phyloP scores from a whole-genome alignment of 768 basidiomycete genomes.

The Floccularia luteovirens region DNA sequence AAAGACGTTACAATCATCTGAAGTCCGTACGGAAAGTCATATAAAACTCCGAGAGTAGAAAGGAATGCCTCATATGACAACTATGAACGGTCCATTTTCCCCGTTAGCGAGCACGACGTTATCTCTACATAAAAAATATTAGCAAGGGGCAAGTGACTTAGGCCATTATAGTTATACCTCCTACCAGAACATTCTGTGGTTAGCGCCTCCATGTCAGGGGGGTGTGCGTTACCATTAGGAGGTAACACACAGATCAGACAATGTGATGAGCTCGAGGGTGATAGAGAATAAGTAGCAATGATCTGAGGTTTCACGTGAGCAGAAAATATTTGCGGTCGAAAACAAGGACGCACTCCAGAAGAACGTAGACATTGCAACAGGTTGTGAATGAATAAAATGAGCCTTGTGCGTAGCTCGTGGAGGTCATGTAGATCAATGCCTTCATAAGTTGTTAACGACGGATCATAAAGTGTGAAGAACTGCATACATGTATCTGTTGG shows the following conservation, averaged over 20 bases:
- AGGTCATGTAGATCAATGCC: constrained; percentile 65
- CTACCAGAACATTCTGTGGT: constrained; percentile 32
- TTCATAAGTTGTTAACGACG: constrained; percentile 16
- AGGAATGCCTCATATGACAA: constrained; percentile 41
- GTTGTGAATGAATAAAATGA: constrained; percentile 57
- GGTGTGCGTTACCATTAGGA: constrained; percentile 30
- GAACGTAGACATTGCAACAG: constrained; percentile 51
- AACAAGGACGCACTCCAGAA: constrained; percentile 40
- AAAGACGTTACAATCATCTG: background rate
- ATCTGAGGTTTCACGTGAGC: constrained; percentile 29
- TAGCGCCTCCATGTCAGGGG: constrained; percentile 34
- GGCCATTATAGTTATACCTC: constrained; percentile 22
- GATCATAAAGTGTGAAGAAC: background rate
- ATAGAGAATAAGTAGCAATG: constrained; percentile 53
- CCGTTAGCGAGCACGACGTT: constrained; percentile 44
- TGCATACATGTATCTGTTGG: constrained; percentile 51
- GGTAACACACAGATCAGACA: constrained; percentile 53
- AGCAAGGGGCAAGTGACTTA: background rate
- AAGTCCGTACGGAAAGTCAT: background rate
- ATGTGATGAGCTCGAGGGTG: constrained; percentile 50
- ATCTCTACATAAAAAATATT: constrained; percentile 26
- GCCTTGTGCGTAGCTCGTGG: constrained; percentile 53
- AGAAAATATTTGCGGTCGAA: constrained; percentile 1
- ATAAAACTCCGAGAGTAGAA: constrained; percentile 4
- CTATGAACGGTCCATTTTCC: constrained; percentile 42